phyloP scores from a whole-genome alignment of 768 basidiomycete genomes.

The Pisolithus albus region DNA sequence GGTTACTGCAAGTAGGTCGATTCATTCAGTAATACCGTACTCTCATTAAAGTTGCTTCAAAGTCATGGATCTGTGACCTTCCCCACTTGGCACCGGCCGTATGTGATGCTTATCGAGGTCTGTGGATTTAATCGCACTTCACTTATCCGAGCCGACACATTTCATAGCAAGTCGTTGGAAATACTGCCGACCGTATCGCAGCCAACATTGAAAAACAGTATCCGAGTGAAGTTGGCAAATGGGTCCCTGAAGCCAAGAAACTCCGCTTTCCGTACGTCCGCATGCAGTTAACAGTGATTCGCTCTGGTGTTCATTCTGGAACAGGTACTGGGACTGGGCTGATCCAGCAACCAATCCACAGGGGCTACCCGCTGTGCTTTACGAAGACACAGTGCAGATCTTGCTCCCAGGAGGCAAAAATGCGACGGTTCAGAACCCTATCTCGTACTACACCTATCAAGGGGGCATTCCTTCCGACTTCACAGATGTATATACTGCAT shows the following conservation, averaged over 20 bases:
- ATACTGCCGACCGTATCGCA: conserved; percentile 18
- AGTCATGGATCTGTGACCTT: conserved; percentile 19
- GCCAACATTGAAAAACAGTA: conserved; percentile 18
- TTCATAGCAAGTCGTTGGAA: conserved; percentile 22
- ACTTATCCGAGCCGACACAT: neutral
- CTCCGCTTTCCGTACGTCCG: conserved; percentile 23
- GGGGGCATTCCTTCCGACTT: conserved; percentile 16
- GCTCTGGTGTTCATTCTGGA: neutral
- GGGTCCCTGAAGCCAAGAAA: conserved; percentile 16
- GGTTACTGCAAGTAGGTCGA: conserved; percentile 23
- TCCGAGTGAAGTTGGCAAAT: conserved; percentile 12
- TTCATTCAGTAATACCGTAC: neutral
- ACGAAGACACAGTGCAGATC: conserved; percentile 9
- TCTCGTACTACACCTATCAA: conserved; percentile 11
- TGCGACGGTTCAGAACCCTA: conserved; percentile 13
- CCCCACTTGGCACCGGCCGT: conserved; percentile 23
- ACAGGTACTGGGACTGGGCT: conserved; percentile 27
- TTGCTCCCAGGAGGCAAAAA: conserved; percentile 2
- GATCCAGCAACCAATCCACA: conserved; percentile 12
- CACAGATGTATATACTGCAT: neutral
- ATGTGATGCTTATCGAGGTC: conserved; percentile 22
- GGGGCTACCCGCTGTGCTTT: conserved; percentile 19
- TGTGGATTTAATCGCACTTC: neutral
- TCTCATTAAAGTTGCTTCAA: neutral
- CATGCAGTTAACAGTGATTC: neutral